Base-by-base conservation (phyloP, 768 basidiomycete genomes). In the Pulveroboletus ravenelii region DNA sequence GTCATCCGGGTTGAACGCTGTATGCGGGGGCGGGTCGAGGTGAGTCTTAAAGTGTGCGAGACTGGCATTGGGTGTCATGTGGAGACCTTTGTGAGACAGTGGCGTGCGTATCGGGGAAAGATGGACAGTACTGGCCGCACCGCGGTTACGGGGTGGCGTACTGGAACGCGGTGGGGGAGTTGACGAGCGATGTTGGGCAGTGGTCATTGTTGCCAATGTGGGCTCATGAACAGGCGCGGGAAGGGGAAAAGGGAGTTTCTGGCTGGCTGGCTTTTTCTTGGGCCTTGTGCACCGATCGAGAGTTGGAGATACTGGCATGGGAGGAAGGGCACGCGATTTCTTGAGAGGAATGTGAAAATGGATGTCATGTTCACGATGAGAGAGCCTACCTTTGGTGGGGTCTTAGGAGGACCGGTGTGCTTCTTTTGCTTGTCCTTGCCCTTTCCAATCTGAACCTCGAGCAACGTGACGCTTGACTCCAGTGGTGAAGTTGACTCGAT, bases 21-120 rank as follows among this genome's bases (percentile, higher is more conserved):
- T 48, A 38, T 71, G 58, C 3, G 77, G 79, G 1, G 83, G 83
- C 0, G 85, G 85, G 54, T 86, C 82, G 12, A 86, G 71, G 55
- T 84, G 72, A 9, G 79, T 78, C 57, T 86, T 87, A 64, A 84
- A 86, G 66, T 87, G 81, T 9, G 74, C 78, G 13, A 86, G 73
- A 55, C 80, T 84, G 1, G 83, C 66, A 3, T 77, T 77, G 4
- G 85, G 85, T 55, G 82, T 84, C 83, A 84, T 84, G 57, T 84
- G 80, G 32, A 85, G 62, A 35, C 83, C 85, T 56, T 76, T 78
- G 61, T 85, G 82, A 0, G 84, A 85, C 7, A 87, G 64, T 0
- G 85, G 85, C 1, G 85, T 87, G n/a, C 77, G 77, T 17, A 73
- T 65, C 0, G 84, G 79, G 2, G 85, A 85, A 15, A 85, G 69